Evolutionary conservation across 2,329 filamentous ascomycete species (phyloP), one percentile per base, ranked within the genome.

Genomic region (Penicillium frequentans): DNA sequence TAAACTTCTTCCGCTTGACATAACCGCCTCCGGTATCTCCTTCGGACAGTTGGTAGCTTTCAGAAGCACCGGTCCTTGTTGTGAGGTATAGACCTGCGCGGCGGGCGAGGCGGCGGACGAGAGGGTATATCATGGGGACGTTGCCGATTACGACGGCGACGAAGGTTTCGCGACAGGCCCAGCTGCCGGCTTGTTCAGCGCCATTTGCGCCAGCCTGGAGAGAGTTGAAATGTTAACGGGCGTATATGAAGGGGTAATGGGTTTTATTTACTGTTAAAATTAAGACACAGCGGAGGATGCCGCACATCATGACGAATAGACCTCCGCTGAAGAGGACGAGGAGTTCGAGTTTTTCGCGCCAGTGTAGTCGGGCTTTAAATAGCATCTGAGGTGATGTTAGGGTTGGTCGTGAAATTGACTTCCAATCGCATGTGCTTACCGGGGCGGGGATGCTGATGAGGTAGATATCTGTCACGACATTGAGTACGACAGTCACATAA

Each of bases 381-480:
- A 87, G 72, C 75, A 86, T 80, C 58, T 83, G 71, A 1, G 44
- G 16, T 31, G 19, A 27, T 11, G 9, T 21, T 26, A 29, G 19
- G 9, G 26, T n/a, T 19, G n/a, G 7, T 9, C 4, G 27, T 8
- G 10, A 11, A 23, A 8, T 27, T 48, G 14, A 1, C 14, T 13
- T 6, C 4, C 11, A 3, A 16, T 10, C 7, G 13, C 13, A 16
- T 10, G 23, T 59, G 16, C 66, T 57, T 67, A 85, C 82, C 1
- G 84, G 83, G 5, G 84, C 73, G 0, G 84, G 83, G 37, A 86
- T 85, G 27, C 79, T 78, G 55, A 86, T 81, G n/a, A 86, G 74
- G 60, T 86, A 86, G 1, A 85, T 51, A 61, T 87, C 85, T 3
- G 84, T 87, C 1, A 73, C 62, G 3, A 85, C 77, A 60, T 86